Evolutionary conservation across 2,329 filamentous ascomycete genomes (phyloP), one percentile per base, ranked within the genome.

Genomic region (Claviceps sp.): DNA sequence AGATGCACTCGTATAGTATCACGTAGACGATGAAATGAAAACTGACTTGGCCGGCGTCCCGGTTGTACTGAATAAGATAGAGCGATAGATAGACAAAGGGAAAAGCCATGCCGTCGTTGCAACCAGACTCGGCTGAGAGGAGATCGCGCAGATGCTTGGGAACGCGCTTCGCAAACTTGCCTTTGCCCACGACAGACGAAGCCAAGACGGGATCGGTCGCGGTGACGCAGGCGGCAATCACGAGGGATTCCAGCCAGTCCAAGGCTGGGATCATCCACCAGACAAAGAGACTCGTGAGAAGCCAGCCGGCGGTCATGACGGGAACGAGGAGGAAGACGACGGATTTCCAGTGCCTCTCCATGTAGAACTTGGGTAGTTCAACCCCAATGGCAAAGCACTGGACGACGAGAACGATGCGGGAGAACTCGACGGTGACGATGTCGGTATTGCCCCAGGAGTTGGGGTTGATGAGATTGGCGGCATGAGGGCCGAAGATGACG

Each of bases 91-190:
- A 98, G 61, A 98, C 81, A 67, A 98, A 98, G 0, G 93, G 93
- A 64, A 98, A 98, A 1, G 93, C 93, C 93, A 98, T 98, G 70
- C 93, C 93, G 67, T 98, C 93, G 76, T 98, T 98, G 72, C 93
- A 98, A 34, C 93, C 93, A 7, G 93, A 98, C 70, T 98, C 93
- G 52, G 90, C 90, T 4, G 93, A 98, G 13, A 98, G 75, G 50
- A 98, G 66, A 70, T 98, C 93, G 75, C 93, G 81, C 71, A 98
- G 73, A 82, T 98, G 93, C 73, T 96, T 97, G 22, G 93, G 93
- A 4, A 98, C 89, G 56, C 93, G 83, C 72, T 95, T 95, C 39
- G 93, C 91, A 62, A 98, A 98, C 69, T 98, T 98, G 62, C 93
- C 93, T 73, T 97, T 98, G 66, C 93, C 93, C 50, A 98, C 93